A percentile compares a stretch with the other conserved stretches of the same genome.
Conservation (phyloP, 2,329 filamentous ascomycete genomes). For the Phialocephala subalpina region DNA sequence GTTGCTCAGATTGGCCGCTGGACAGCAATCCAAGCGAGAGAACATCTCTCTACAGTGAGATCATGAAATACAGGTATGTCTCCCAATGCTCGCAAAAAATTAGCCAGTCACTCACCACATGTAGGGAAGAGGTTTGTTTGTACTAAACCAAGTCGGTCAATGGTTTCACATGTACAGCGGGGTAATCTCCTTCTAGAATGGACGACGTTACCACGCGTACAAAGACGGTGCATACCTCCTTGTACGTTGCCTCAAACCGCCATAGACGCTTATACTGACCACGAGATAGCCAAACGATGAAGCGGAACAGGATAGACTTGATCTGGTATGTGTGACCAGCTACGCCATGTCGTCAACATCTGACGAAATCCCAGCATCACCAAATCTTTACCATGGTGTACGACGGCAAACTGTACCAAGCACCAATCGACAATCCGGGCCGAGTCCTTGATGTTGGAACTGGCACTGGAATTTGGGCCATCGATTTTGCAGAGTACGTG, state of each 20-base stretch:
- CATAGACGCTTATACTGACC: background rate
- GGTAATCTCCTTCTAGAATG: conserved; percentile 24
- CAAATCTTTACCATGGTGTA: conserved; percentile 37
- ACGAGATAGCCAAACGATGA: conserved; percentile 35
- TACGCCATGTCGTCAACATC: background rate
- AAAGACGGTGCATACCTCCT: conserved; percentile 36
- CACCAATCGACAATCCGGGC: conserved; percentile 35
- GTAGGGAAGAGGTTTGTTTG: background rate
- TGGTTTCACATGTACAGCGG: background rate
- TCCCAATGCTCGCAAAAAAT: too few species aligned
- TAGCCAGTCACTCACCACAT: background rate
- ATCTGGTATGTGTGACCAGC: conserved; percentile 16
- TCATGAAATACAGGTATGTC: conserved; percentile 22
- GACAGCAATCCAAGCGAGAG: conserved; percentile 19
- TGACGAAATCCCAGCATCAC: conserved; percentile 19
- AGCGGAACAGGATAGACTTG: conserved; percentile 40
- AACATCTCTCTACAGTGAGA: conserved; percentile 28
- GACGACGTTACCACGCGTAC: conserved; percentile 35
- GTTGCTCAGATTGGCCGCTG: background rate
- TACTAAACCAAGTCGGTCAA: too few species aligned
- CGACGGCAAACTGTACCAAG: conserved; percentile 37
- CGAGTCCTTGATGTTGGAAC: conserved; percentile 38
- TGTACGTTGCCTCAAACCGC: conserved; percentile 13
- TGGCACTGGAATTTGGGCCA: conserved; percentile 34
- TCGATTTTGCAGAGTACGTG: conserved; percentile 31